Conservation (phyloP, 2,329 filamentous ascomycete genomes). For the Beauveria scarabaeidicola region DNA sequence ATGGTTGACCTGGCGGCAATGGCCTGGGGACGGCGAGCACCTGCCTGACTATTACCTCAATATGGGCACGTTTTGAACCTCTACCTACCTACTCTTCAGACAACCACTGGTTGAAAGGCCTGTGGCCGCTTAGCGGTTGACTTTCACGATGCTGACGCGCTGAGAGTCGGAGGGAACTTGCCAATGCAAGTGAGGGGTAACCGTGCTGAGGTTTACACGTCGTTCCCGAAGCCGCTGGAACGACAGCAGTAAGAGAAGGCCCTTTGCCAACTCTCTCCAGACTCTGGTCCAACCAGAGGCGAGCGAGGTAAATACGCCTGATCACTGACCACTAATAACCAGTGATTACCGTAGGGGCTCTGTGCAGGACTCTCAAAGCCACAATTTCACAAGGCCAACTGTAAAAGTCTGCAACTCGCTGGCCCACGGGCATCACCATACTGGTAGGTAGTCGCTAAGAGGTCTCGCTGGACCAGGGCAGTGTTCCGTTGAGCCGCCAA, state of each 20-base stretch:
- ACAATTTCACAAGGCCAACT: background rate
- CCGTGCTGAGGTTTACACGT: conserved; percentile 20
- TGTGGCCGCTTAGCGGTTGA: background rate
- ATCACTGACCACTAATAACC: no score
- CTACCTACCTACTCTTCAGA: no score
- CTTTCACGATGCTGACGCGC: background rate
- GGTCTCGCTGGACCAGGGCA: background rate
- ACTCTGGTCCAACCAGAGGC: background rate
- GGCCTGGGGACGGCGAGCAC: no score
- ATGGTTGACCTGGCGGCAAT: no score
- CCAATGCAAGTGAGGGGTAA: conserved; percentile 13
- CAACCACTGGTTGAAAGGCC: no score
- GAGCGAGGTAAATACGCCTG: background rate
- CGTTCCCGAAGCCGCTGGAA: conserved; percentile 16
- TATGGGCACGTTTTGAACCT: background rate
- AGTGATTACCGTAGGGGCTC: no score
- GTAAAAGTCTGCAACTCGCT: no score
- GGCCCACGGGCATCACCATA: background rate
- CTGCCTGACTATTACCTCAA: no score
- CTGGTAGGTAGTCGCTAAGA: background rate
- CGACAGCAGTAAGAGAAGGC: background rate
- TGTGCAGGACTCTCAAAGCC: background rate
- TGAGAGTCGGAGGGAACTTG: no score
- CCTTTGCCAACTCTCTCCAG: background rate
- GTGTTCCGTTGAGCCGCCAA: background rate